Percentiles rank a stretch among this genome's conserved stretches.
These are phyloP conservation scores for Kwoniella heveanensis DNA, from an alignment of 768 basidiomycete species.

Conservation along the genomic window DNA sequence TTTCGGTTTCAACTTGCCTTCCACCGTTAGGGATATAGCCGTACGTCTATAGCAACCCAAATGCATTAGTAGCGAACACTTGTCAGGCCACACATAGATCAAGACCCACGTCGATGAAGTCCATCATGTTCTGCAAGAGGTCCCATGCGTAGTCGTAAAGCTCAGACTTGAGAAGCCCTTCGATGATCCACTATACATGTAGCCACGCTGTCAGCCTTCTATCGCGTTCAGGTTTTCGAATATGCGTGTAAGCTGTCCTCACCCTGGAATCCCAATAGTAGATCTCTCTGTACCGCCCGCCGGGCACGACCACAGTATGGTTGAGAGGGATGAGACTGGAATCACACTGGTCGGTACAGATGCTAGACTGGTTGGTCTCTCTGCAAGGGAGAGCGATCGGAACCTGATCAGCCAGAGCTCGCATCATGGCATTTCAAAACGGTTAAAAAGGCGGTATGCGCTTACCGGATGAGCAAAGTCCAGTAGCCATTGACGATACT, in stretches of 20 bases:
- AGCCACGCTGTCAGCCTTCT: no score
- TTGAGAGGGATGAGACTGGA: conserved; percentile 86
- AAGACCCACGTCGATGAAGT: conserved; percentile 66
- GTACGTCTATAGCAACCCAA: conserved; percentile 54
- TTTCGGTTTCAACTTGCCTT: no score
- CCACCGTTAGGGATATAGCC: conserved; percentile 97
- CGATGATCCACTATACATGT: conserved; percentile 52
- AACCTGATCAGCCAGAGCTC: no score
- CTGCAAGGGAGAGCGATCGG: conserved; percentile 32
- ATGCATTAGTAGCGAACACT: conserved; percentile 1
- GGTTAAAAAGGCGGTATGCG: not conserved
- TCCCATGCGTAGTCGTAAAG: conserved; percentile 72
- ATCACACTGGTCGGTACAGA: conserved; percentile 72
- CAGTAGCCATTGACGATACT: conserved; percentile 83
- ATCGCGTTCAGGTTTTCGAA: no score
- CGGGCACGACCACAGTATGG: conserved; percentile 87
- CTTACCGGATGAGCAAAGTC: conserved; percentile 67
- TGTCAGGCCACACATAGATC: not conserved
- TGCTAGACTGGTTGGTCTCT: conserved; percentile 68
- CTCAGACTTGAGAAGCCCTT: conserved; percentile 80
- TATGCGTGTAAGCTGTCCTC: not conserved
- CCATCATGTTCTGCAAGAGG: conserved; percentile 92
- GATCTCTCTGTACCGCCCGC: conserved; percentile 66
- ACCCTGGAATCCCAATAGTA: conserved; percentile 54
- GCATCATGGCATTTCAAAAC: no score